phyloP scores from a whole-genome alignment of 495 filamentous ascomycete species.

The Wilcoxina mikolae region DNA sequence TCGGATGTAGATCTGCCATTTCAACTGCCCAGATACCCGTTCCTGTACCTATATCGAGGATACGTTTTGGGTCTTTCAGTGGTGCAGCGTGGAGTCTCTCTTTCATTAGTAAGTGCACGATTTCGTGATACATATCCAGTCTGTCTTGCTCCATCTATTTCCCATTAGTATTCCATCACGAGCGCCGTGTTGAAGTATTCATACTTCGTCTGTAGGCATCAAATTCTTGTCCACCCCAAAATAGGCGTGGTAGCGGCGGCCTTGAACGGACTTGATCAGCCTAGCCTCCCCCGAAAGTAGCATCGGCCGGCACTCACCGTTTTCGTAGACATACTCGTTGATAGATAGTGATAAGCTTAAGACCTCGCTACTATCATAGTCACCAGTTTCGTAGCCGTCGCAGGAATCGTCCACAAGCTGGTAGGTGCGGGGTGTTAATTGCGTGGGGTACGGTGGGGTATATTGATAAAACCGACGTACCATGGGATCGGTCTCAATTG shows the following conservation, averaged over 20 bases:
- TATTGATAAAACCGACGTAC: too few relatives aligned
- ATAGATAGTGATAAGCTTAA: too few relatives aligned
- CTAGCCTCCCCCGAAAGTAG: background rate
- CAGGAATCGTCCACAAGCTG: too few relatives aligned
- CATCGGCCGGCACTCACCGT: too few relatives aligned
- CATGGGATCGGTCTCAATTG: too few relatives aligned
- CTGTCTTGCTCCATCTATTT: constrained; percentile 19
- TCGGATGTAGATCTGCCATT: constrained; percentile 4
- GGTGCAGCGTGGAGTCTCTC: constrained; percentile 30
- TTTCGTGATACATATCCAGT: constrained; percentile 36
- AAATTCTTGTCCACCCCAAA: constrained; percentile 8
- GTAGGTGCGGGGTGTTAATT: too few relatives aligned
- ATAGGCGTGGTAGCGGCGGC: constrained; percentile 5
- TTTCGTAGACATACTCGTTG: too few relatives aligned
- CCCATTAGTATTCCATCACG: too few relatives aligned
- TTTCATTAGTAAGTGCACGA: constrained; percentile 29
- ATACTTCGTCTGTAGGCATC: constrained; percentile 14
- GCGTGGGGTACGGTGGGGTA: too few relatives aligned
- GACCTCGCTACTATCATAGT: too few relatives aligned
- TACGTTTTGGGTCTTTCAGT: constrained; percentile 26
- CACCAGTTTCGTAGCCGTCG: too few relatives aligned
- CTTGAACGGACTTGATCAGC: constrained; percentile 15
- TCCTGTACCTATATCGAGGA: constrained; percentile 37
- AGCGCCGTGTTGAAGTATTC: background rate
- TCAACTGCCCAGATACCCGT: constrained; percentile 20